Evolutionary conservation across 228 moss, liverwort and hornwort species (phyloP), one percentile per base, ranked within the genome.

Genomic region (Sphagnum magellanicum): DNA sequence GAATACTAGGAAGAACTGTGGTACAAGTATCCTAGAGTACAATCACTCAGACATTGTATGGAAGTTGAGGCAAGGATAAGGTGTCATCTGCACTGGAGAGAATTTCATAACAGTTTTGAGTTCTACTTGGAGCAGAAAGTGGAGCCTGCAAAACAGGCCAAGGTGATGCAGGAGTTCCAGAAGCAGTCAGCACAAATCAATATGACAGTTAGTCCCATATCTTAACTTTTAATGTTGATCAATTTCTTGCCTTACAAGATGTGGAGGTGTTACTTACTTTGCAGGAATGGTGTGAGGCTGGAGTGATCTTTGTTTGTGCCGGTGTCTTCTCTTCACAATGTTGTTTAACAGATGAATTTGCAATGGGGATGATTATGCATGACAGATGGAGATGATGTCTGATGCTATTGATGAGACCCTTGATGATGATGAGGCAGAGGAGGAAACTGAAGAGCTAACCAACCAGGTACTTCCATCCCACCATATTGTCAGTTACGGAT

Each of bases 381-480:
- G 77, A 53, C 87, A 98, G 93, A 98, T 90, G 62, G 98, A 94
- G 77, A 93, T 98, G 94, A 98, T 92, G 88, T 98, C 93, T 7
- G 97, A 98, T 78, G 88, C 97, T 48, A 98, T 98, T 61, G 97
- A 93, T 55, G 97, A 98, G 83, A 93, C 97, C 50, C 70, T 98
- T 74, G 93, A 98, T 69, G 82, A 91, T 72, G 97, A 98, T 71
- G 93, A 98, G 74, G 91, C 91, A 60, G 97, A 98, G 81, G 93
- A 98, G 80, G 97, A 98, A 75, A 98, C 91, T 11, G 97, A 98
- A 76, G 91, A 98, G 74, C 83, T 96, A 62, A 93, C 97, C 74
- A 90, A 90, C 52, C 93, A 98, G 97, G 97, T 92, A 68, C 51
- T 50, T 7, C 55, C 32, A 32, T 32, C 32, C 32, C 32, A 32